Percentiles rank a stretch among this genome's conserved stretches.
phyloP scores from a whole-genome alignment of 176 grass and related monocot species.

The Aegilops longissima region DNA sequence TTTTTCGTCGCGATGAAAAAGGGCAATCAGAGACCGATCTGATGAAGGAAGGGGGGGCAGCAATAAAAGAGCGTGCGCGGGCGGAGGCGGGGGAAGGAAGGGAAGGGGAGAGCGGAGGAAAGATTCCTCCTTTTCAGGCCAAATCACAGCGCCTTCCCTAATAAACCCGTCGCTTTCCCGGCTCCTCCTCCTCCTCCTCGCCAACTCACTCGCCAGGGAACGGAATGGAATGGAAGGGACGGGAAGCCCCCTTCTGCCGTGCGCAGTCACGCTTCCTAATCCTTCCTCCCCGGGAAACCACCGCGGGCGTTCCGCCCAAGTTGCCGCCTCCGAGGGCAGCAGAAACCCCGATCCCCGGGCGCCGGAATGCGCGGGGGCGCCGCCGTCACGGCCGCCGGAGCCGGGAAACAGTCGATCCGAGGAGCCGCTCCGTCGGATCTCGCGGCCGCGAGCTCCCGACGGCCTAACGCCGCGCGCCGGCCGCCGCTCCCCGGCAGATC shows the following conservation, averaged over 20 bases:
- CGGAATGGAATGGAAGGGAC: not conserved
- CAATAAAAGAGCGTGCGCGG: slow-evolving; percentile 36
- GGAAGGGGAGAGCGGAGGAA: slow-evolving; percentile 33
- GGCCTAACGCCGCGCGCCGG: not conserved
- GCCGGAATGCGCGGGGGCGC: slow-evolving; percentile 25
- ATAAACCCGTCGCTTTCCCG: slow-evolving; percentile 49
- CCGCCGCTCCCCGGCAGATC: slow-evolving; percentile 42
- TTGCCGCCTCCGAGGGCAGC: not conserved
- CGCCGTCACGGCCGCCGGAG: not conserved
- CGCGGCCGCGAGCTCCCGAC: not conserved
- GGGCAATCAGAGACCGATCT: slow-evolving; percentile 28
- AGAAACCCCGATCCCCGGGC: slow-evolving; percentile 18
- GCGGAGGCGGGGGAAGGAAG: not conserved
- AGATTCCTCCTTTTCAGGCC: slow-evolving; percentile 61
- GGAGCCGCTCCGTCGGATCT: slow-evolving; percentile 37
- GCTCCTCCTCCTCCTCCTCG: slow-evolving; percentile 22
- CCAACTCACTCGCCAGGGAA: slow-evolving; percentile 19
- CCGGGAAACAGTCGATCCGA: slow-evolving; percentile 14
- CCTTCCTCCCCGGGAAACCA: not conserved
- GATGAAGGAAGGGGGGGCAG: slow-evolving; percentile 3
- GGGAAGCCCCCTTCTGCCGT: not conserved
- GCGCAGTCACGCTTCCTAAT: not conserved
- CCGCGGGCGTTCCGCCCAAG: not conserved
- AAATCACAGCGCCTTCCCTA: slow-evolving; percentile 63
- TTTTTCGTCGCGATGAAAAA: not conserved